These are phyloP conservation scores for Candida vaughaniae DNA, from an alignment of 805 yeast species.

Conservation along the genomic window DNA sequence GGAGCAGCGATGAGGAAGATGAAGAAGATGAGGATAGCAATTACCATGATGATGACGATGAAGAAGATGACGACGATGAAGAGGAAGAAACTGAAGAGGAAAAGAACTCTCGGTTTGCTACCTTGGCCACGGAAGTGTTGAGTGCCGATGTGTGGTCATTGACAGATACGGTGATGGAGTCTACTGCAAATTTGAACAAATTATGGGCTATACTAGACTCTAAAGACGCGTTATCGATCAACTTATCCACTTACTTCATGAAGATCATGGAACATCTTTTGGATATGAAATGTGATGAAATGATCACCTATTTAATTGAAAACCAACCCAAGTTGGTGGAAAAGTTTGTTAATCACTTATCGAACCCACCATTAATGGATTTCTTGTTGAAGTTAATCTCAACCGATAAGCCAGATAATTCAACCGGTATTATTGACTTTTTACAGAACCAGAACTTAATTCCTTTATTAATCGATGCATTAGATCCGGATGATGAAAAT, in stretches of 20 bases:
- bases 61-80: slow-evolving; percentile 19
- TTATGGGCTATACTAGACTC: slow-evolving; percentile 81
- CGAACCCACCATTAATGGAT: slow-evolving; percentile 48
- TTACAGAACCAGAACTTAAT: slow-evolving; percentile 41
- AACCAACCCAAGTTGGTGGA: slow-evolving; percentile 41
- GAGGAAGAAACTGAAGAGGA: slow-evolving; percentile 33
- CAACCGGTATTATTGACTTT: slow-evolving; percentile 46
- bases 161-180: slow-evolving; percentile 85
- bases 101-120: slow-evolving; percentile 33
- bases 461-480: slow-evolving; percentile 31
- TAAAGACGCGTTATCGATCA: slow-evolving; percentile 65
- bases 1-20: slow-evolving; percentile 9
- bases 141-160: slow-evolving; percentile 93
- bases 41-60: slow-evolving; percentile 29
- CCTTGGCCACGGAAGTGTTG: slow-evolving; percentile 78
- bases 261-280: slow-evolving; percentile 73
- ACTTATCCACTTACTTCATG: slow-evolving; percentile 84
- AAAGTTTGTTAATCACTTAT: slow-evolving; percentile 42
- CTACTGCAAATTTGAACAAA: slow-evolving; percentile 58
- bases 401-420: slow-evolving; percentile 47
- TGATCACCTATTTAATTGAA: slow-evolving; percentile 43
- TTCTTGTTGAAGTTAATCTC: slow-evolving; percentile 42
- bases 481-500: slow-evolving; percentile 20
- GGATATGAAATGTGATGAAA: slow-evolving; percentile 49
- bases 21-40: slow-evolving; percentile 12